Evolutionary conservation across 305 asterid genomes (phyloP).

Genomic region (Rubia tinctorum): DNA sequence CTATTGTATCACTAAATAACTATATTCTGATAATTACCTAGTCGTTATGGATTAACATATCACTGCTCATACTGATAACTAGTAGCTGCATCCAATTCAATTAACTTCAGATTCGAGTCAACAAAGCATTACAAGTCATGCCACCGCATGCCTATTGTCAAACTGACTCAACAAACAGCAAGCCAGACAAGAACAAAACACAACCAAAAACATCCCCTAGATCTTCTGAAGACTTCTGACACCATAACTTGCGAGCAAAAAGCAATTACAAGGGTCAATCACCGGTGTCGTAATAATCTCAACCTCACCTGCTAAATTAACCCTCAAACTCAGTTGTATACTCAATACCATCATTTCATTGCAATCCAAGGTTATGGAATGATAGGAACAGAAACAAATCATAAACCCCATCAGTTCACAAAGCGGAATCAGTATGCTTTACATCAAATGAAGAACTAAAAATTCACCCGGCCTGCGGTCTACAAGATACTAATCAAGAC

Average conservation of each 20-base stretch:
- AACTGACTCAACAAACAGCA: conserved; percentile 1
- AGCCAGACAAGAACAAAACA: neutral
- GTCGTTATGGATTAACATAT: conserved; percentile 1
- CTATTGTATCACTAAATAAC: conserved; percentile 13
- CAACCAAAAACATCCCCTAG: conserved; percentile 3
- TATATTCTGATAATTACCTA: conserved; percentile 8
- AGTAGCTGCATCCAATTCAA: conserved; percentile 12
- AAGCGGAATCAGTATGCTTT: neutral
- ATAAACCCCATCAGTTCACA: neutral
- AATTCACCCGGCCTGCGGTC: neutral
- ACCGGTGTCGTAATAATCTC: neutral
- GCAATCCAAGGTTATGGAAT: neutral
- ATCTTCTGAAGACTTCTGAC: conserved; percentile 5
- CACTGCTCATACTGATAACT: conserved; percentile 10
- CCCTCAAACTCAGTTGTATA: neutral
- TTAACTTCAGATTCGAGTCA: conserved; percentile 9
- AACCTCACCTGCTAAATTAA: conserved; percentile 4
- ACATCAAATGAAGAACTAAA: conserved; percentile 5
- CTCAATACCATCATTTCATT: neutral
- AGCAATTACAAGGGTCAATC: no score
- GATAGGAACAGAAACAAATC: neutral
- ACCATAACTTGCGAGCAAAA: conserved; percentile 5
- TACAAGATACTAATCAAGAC: neutral
- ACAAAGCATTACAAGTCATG: conserved; percentile 8
- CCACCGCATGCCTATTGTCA: neutral